Base-by-base conservation (phyloP, 305 asterid species). In the Nicotiana rustica region DNA sequence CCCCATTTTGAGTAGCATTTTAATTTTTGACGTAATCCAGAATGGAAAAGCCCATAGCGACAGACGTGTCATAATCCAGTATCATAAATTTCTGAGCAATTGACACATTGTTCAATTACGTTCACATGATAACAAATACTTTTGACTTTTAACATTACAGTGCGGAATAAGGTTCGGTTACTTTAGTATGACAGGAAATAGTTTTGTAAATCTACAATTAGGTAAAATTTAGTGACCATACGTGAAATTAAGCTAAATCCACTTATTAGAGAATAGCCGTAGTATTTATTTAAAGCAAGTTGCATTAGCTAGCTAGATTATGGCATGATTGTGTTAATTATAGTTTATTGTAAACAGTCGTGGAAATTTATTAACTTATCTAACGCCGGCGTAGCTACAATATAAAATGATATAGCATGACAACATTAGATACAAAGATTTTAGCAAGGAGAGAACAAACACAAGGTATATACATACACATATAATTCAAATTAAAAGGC, bases 371-470 rank as follows among this genome's bases (percentile, higher is more conserved):
- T 29, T 67, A 67, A 33, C 6, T 67, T 33, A 67, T 67, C 56
- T 36, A 68, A 67, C 55, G 29, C 29, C 4, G 76, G 5, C 4
- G 35, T 67, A 67, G 47, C 76, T n/a, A n/a, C 76, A 68, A 8
- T 3, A 52, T 2, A 21, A 49, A 73, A 25, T 73, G 64, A 44
- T 69, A 69, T 70, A 41, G 59, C 78, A 47, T 35, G 12, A 44
- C 12, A 41, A 10, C 18, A 44, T 41, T 47, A 71, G 41, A 71
- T 44, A 1, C 12, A 0, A 1, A 70, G 0, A 6, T 19, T 12
- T 71, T 13, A 4, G 17, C 38, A 49, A 73, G 41, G 36, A 49
- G 36, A 49, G 79, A 73, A 71, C 78, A 71, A 73, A 49, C 79
- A 73, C 64, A 73, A 49, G 38, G 79, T 52, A 49, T 49, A 49